Conservation (phyloP, 805 yeast genomes). For the Candida coleopterorum region DNA sequence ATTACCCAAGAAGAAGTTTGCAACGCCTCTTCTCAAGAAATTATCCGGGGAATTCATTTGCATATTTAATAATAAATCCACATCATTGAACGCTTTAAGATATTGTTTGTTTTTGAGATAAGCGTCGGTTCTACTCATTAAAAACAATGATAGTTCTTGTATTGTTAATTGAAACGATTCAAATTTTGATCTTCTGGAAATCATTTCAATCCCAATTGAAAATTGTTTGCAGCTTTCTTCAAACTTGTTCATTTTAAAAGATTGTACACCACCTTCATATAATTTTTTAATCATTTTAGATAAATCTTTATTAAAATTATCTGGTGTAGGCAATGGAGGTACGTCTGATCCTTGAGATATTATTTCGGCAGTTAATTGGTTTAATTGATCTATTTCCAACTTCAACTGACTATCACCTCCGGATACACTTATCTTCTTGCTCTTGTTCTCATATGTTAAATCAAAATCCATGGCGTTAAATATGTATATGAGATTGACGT, state of each 20-base stretch:
- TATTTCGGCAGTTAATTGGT: conserved; percentile 32
- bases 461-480: neutral
- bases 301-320: conserved; percentile 51
- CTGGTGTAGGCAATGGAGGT: conserved; percentile 51
- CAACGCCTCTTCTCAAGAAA: conserved; percentile 66
- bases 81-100: conserved; percentile 61
- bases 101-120: conserved; percentile 50
- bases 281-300: conserved; percentile 59
- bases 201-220: conserved; percentile 62
- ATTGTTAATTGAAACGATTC: conserved; percentile 70
- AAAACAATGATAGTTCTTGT: conserved; percentile 60
- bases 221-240: conserved; percentile 62
- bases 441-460: conserved; percentile 22
- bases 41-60: conserved; percentile 63
- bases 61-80: conserved; percentile 59
- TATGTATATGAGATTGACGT: neutral
- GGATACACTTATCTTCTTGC: conserved; percentile 21
- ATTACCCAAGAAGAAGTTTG: conserved; percentile 57
- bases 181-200: conserved; percentile 63
- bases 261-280: conserved; percentile 57
- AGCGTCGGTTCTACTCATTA: conserved; percentile 71
- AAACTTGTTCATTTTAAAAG: conserved; percentile 51
- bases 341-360: conserved; percentile 43
- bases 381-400: conserved; percentile 41
- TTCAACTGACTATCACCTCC: conserved; percentile 20